A percentile compares a stretch with the other conserved stretches of the same genome.
phyloP scores from a whole-genome alignment of 495 filamentous ascomycete species.

The Penicilliopsis zonata region DNA sequence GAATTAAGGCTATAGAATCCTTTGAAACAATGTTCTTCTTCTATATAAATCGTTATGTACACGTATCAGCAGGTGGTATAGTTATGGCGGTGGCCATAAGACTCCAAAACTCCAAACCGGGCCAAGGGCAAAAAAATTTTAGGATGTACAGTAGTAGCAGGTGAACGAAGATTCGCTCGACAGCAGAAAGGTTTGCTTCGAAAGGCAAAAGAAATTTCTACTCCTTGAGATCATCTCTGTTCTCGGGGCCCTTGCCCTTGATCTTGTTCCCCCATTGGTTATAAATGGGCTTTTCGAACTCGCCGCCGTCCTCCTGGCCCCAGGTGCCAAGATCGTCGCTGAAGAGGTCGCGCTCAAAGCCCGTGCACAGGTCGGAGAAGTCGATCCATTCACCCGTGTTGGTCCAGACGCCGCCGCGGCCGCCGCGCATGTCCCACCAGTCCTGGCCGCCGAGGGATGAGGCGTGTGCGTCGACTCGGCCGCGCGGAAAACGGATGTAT shows the following conservation, averaged over 20 bases:
- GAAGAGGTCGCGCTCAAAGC: slow-evolving; percentile 38
- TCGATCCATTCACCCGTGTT: slow-evolving; percentile 39
- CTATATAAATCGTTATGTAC: too few relatives aligned
- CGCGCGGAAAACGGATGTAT: slow-evolving; percentile 33
- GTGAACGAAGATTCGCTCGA: too few relatives aligned
- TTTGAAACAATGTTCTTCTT: too few relatives aligned
- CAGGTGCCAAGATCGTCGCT: slow-evolving; percentile 27
- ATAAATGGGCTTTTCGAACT: slow-evolving; percentile 47
- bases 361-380: slow-evolving; percentile 41
- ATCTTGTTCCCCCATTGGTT: slow-evolving; percentile 30
- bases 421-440: slow-evolving; percentile 43
- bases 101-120: too few relatives aligned
- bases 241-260: slow-evolving; percentile 19
- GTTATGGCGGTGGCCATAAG: too few relatives aligned
- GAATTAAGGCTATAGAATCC: too few relatives aligned
- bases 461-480: slow-evolving; percentile 29
- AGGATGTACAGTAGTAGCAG: too few relatives aligned
- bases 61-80: too few relatives aligned
- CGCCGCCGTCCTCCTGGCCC: slow-evolving; percentile 51
- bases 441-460: slow-evolving; percentile 35
- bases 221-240: too few relatives aligned
- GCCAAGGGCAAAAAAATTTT: too few relatives aligned
- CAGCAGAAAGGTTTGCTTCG: too few relatives aligned
- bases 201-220: too few relatives aligned
- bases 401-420: slow-evolving; percentile 49